Percentiles rank a stretch among this genome's conserved stretches.
Conservation (phyloP, 1,139 yeast species). For the Yamadazyma dendronema region DNA sequence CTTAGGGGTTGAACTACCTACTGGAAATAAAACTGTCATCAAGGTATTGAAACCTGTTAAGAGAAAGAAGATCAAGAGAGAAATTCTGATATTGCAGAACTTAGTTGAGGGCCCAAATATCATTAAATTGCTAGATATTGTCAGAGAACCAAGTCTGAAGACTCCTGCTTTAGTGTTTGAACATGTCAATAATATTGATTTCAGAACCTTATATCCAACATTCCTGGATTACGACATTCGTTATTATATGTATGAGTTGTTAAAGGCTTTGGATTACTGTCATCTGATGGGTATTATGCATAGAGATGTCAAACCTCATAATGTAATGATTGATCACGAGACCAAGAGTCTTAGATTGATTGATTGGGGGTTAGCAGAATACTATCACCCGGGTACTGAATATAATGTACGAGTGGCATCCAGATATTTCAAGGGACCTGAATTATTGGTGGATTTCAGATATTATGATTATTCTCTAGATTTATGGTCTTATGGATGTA, state of each 20-base stretch:
- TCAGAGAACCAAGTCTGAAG: conserved; percentile 85
- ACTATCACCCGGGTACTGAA: conserved; percentile 91
- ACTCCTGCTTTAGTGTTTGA: conserved; percentile 95
- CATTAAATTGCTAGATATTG: conserved; percentile 77
- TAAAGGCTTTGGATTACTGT: conserved; percentile 87
- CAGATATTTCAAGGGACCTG: conserved; percentile 98
- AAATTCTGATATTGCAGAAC: conserved; percentile 88
- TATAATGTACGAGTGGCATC: conserved; percentile 97
- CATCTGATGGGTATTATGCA: conserved; percentile 99
- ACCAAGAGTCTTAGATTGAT: conserved; percentile 71
- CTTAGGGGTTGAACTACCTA: conserved; percentile 34
- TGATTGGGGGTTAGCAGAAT: conserved; percentile 99
- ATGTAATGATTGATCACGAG: conserved; percentile 95
- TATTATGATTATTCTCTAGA: conserved; percentile 94
- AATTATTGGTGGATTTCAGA: conserved; percentile 86
- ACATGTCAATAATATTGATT: conserved; percentile 85
- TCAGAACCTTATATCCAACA: conserved; percentile 87
- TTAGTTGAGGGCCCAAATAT: conserved; percentile 85
- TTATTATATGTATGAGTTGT: conserved; percentile 82
- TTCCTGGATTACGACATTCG: conserved; percentile 81
- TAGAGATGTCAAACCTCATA: conserved; percentile 97
- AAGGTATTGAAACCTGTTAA: conserved; percentile 97
- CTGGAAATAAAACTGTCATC: conserved; percentile 61
- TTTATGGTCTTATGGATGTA: conserved; percentile 96
- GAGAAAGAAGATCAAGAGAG: conserved; percentile 93